These are phyloP conservation scores for Arthrobotrys sinensis DNA, from an alignment of 2,329 filamentous ascomycete species.

Conservation along the genomic window DNA sequence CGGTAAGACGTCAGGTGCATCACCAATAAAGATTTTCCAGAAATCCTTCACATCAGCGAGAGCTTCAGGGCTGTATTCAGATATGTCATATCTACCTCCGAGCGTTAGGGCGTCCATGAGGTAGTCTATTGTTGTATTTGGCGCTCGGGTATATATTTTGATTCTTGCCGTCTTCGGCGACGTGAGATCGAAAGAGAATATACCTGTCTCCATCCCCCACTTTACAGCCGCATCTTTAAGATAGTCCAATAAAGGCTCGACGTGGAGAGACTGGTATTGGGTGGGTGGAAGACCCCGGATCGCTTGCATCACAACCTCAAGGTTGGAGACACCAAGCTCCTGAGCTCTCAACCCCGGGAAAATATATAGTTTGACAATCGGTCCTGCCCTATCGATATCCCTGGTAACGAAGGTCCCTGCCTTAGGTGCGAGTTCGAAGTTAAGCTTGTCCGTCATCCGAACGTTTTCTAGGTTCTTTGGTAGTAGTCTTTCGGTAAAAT, in stretches of 20 bases:
- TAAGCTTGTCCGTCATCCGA: conserved; percentile 59
- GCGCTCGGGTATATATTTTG: conserved; percentile 64
- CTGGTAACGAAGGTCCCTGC: conserved; percentile 63
- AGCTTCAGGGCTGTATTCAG: conserved; percentile 58
- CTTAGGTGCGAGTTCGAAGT: conserved; percentile 63
- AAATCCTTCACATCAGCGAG: conserved; percentile 62
- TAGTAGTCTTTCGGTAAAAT: conserved; percentile 62
- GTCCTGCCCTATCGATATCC: conserved; percentile 63
- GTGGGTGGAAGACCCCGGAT: conserved; percentile 61
- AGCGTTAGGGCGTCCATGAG: conserved; percentile 64
- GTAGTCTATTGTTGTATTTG: conserved; percentile 62
- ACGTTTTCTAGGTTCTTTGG: conserved; percentile 43
- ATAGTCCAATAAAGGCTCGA: conserved; percentile 63
- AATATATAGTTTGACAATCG: conserved; percentile 63
- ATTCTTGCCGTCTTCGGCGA: conserved; percentile 62
- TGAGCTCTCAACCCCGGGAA: conserved; percentile 63
- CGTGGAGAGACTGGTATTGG: conserved; percentile 62
- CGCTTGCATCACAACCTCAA: conserved; percentile 62
- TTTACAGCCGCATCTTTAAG: conserved; percentile 61
- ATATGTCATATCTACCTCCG: conserved; percentile 61
- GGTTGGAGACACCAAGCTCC: conserved; percentile 63
- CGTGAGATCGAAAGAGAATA: conserved; percentile 63
- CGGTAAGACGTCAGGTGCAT: conserved; percentile 62
- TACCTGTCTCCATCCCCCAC: conserved; percentile 63
- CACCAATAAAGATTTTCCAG: conserved; percentile 63